phyloP scores from a whole-genome alignment of 148 eudicot genomes.

The Spergularia bocconei region DNA sequence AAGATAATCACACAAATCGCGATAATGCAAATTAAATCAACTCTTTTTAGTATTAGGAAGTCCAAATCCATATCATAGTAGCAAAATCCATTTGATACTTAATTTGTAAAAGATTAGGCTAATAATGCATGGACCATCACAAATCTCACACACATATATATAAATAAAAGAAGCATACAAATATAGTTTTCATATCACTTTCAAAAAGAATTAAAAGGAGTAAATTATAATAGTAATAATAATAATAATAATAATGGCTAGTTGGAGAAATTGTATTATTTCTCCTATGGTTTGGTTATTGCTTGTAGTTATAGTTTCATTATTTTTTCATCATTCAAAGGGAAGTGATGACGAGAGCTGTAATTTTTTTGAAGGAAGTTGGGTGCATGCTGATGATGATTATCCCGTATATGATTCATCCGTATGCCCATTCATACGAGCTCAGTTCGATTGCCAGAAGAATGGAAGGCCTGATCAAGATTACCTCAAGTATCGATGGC shows the following conservation, averaged over 20 bases:
- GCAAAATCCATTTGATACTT: no score
- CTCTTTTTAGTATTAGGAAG: no score
- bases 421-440: slow-evolving; percentile 28
- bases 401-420: slow-evolving; percentile 35
- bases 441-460: slow-evolving; percentile 35
- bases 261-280: not conserved
- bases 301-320: not conserved
- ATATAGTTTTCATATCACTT: no score
- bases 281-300: not conserved
- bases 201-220: no score
- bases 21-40: no score
- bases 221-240: no score
- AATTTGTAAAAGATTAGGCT: no score
- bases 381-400: slow-evolving; percentile 29
- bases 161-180: no score
- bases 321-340: slow-evolving; percentile 9
- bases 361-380: slow-evolving; percentile 36
- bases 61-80: no score
- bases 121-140: no score
- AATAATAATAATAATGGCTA: slow-evolving; percentile 5
- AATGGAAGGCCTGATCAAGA: slow-evolving; percentile 38
- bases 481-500: slow-evolving; percentile 41
- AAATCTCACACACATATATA: no score
- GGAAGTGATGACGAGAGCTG: slow-evolving; percentile 13
- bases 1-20: no score